These are phyloP conservation scores for Chalciporus chontae DNA, from an alignment of 768 basidiomycete genomes.

Conservation along the genomic window DNA sequence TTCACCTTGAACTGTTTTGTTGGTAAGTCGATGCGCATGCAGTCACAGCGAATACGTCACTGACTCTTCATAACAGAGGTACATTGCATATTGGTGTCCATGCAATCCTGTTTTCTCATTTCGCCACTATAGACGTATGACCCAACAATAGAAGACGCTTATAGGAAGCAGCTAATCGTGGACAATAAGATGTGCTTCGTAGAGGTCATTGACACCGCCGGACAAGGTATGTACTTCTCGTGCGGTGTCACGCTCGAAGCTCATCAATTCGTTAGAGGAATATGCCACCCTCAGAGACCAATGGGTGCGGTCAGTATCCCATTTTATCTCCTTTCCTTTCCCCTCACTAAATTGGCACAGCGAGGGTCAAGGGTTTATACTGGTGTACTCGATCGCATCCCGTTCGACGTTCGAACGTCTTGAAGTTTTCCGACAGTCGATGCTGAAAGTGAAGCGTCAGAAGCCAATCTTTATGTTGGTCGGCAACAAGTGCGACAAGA, in stretches of 20 bases:
- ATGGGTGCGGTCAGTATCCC: conserved; percentile 83
- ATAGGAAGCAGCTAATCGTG: conserved; percentile 91
- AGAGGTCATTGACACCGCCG: conserved; percentile 96
- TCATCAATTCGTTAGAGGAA: conserved; percentile 63
- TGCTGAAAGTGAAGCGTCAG: conserved; percentile 82
- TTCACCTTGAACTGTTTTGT: conserved; percentile 97
- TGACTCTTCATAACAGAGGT: conserved; percentile 49
- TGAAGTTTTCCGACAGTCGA: conserved; percentile 86
- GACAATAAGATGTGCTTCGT: conserved; percentile 95
- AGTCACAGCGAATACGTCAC: conserved; percentile 10
- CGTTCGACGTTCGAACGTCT: conserved; percentile 87
- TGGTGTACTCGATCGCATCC: conserved; percentile 97
- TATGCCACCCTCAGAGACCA: conserved; percentile 96
- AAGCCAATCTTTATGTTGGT: conserved; percentile 90
- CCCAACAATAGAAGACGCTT: conserved; percentile 98
- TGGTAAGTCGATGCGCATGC: conserved; percentile 49
- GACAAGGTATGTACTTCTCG: conserved; percentile 65
- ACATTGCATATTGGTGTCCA: conserved; percentile 11
- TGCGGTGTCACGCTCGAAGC: conserved; percentile 11
- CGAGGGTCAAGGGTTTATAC: conserved; percentile 96
- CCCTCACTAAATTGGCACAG: conserved; percentile 38
- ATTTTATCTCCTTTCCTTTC: not conserved
- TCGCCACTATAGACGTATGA: conserved; percentile 74
- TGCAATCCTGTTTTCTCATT: conserved; percentile 7
- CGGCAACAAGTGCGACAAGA: conserved; percentile 94